phyloP scores from a whole-genome alignment of 805 yeast genomes.

The Schwanniomyces sp. region DNA sequence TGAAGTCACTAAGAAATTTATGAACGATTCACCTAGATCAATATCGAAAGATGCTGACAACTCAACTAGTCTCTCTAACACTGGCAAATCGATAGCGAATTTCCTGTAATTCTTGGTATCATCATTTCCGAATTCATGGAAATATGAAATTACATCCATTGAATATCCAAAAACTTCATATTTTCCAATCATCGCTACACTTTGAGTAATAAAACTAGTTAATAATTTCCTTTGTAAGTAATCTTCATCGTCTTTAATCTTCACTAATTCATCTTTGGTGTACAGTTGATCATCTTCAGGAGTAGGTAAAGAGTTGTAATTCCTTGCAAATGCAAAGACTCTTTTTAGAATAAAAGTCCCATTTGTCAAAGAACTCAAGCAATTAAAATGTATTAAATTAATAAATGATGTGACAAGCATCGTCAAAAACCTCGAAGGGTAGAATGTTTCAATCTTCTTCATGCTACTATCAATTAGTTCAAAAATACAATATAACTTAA shows the following conservation, averaged over 20 bases:
- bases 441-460: slow-evolving; percentile 61
- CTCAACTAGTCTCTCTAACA: slow-evolving; percentile 24
- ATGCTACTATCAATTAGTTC: slow-evolving; percentile 64
- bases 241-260: slow-evolving; percentile 53
- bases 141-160: slow-evolving; percentile 18
- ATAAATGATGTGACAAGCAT: slow-evolving; percentile 64
- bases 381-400: slow-evolving; percentile 47
- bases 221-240: slow-evolving; percentile 65
- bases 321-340: slow-evolving; percentile 58
- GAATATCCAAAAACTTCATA: slow-evolving; percentile 19
- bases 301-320: slow-evolving; percentile 44
- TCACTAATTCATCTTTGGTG: slow-evolving; percentile 38
- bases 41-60: slow-evolving; percentile 69
- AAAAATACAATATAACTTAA: slow-evolving; percentile 64
- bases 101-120: slow-evolving; percentile 3
- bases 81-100: slow-evolving; percentile 13
- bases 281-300: slow-evolving; percentile 37
- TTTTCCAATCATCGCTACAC: slow-evolving; percentile 37
- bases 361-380: slow-evolving; percentile 16
- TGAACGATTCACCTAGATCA: slow-evolving; percentile 45
- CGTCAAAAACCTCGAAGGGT: slow-evolving; percentile 78
- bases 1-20: slow-evolving; percentile 34
- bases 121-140: slow-evolving; percentile 13
- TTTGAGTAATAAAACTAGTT: slow-evolving; percentile 58
- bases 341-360: slow-evolving; percentile 54